Evolutionary conservation across 192 early-diverging fungal genomes (phyloP), one percentile per base, ranked within the genome.

Genomic region (Umbelopsis sp.): DNA sequence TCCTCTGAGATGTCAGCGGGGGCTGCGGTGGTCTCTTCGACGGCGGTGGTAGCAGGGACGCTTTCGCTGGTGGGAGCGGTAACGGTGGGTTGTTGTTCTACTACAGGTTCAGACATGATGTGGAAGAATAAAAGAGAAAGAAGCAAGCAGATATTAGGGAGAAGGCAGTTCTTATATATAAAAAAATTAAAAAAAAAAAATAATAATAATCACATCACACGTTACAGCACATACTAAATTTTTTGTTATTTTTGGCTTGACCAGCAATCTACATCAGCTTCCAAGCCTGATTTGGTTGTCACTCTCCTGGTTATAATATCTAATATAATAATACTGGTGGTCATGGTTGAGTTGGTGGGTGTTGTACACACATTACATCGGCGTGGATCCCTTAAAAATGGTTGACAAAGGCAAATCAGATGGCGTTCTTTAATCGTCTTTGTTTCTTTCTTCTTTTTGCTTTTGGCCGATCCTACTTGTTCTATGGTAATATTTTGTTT

Each of bases 221-320:
- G 5, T 41, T 6, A 41, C 55, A 61, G 25, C 48, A 49, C 18
- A 16, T 35, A 61, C 30, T 27, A 16, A 18, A 18, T 61, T 35
- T 35, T n/a, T 61, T 35, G 11, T 61, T 55, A 35, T 61, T 61
- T 61, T 61, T 41, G 37, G 37, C 37, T 61, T 61, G 55, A 25
- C 25, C 25, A 37, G 55, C 27, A 22, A 22, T 35, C 25, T 35
- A 35, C 55, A 61, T 35, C 55, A 61, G 55, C 55, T 27, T 61
- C 55, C 55, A 61, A 61, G 55, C 55, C 55, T 61, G 55, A 61
- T 61, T 61, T 37, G 55, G 55, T 61, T 27, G 55, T 27, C 11
- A 11, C 18, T 35, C 25, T 25, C 16, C 30, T 30, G 27, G 55
- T 30, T 35, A 61, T 27, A 61, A 35, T 33, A 33, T 58, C 16